Evolutionary conservation across 768 basidiomycete genomes (phyloP), one percentile per base, ranked within the genome.

Genomic region (Rhodotorula toruloides): DNA sequence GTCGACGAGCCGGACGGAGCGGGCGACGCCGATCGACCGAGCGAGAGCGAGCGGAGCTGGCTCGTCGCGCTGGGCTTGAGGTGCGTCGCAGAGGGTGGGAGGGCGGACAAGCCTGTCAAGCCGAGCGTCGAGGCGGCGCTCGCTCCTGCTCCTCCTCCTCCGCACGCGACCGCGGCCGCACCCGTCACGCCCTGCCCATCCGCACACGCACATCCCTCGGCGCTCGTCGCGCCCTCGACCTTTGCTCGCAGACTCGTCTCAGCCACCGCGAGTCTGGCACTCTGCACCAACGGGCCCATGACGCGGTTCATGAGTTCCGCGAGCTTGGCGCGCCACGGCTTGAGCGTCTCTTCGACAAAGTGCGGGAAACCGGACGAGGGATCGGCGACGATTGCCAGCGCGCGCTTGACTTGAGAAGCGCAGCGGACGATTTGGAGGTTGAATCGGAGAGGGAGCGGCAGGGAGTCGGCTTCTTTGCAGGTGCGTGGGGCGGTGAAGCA

Each of bases 341-440:
- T 49, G 42, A 75, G 68, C 25, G 73, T 72, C 43, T 75, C 74
- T 3, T 62, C 65, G 25, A 74, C 70, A 50, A 67, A 70, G 31
- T 48, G 19, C 2, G 73, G 73, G 54, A 72, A 67, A 12, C 54
- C 68, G 27, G 43, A 49, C 25, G 49, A n/a, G 19, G 50, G 49
- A 16, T 58, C 48, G 32, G 65, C 64, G 29, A 72, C 57, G 48
- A 34, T 5, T 3, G 40, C 7, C 10, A 75, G 64, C 6, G 55
- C 63, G 9, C 57, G 46, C 58, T 70, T 71, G 54, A 75, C 61
- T 40, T 69, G 64, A 56, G 56, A 65, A 1, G 73, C 74, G 42
- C 68, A 65, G 11, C 73, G 71, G 16, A 73, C 72, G 54, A 75
- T 50, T n/a, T 67, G 56, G 57, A 75, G 73, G 61, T 72, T 71